Base-by-base conservation (phyloP, 2,329 filamentous ascomycete species). In the Sclerotinia trifoliorum region DNA sequence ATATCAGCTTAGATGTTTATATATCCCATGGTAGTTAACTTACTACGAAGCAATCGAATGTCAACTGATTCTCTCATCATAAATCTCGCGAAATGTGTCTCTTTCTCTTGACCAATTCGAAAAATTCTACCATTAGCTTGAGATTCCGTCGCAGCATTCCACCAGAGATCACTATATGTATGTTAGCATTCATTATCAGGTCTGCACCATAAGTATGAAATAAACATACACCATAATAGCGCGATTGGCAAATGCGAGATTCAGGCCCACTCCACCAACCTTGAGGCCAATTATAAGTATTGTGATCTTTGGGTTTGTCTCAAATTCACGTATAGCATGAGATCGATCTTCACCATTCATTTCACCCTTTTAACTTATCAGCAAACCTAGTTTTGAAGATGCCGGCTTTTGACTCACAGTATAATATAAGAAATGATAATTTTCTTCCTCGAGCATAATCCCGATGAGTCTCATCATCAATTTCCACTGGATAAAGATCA, bases 381-480 rank as follows among this genome's bases (percentile, higher is more conserved):
- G 49, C 19, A 10, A 39, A 17, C 4, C 17, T 10, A 42, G 3
- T 29, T 17, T 44, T 5, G 10, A 42, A 19, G 19, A 21, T n/a
- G 7, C 51, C 5, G 32, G 3, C 17, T 19, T 5, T 5, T 29
- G 39, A 55, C 61, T 54, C 15, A 54, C 49, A 26, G 35, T 24
- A 15, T 29, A 64, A 21, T 64, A 64, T 24, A 64, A 8, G 7
- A 64, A 64, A 11, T 19, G 11, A 1, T 21, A 4, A 3, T 64
- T 21, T 19, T 64, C 49, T 42, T 64, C 61, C 10, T 44, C 2
- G 8, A 64, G 49, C 61, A 64, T 54, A 15, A 64, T 32, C 26
- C 61, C 61, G 26, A 64, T 64, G n/a, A 64, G 26, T n/a, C 32
- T 15, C 32, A 64, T 54, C 61, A 64, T 64, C n/a, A 55, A 10